Percentiles rank a stretch among this genome's conserved stretches.
phyloP scores from a whole-genome alignment of 352 stramenopile genomes.

The Pythium oligandrum region DNA sequence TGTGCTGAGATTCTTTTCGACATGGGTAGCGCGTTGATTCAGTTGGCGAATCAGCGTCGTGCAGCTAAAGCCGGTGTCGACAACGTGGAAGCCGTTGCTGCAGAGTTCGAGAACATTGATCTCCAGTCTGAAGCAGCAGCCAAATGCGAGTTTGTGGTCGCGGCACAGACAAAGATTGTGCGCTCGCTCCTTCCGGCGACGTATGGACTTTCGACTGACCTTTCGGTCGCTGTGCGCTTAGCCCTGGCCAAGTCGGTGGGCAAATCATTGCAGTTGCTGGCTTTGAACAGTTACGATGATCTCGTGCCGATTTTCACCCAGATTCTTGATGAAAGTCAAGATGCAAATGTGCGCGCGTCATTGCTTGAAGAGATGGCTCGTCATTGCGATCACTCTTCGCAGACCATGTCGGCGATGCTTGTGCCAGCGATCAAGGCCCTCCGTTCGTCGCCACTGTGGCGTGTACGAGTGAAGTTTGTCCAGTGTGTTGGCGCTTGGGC shows the following conservation, averaged over 20 bases:
- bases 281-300: slow-evolving; percentile 68
- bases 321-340: slow-evolving; percentile 76
- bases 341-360: slow-evolving; percentile 68
- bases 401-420: slow-evolving; percentile 64
- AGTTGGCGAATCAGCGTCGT: slow-evolving; percentile 24
- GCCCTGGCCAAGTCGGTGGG: slow-evolving; percentile 72
- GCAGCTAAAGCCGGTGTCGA: neutral
- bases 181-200: slow-evolving; percentile 72
- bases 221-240: slow-evolving; percentile 72
- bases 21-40: slow-evolving; percentile 54
- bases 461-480: slow-evolving; percentile 82
- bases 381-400: slow-evolving; percentile 62
- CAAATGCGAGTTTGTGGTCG: slow-evolving; percentile 36
- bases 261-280: slow-evolving; percentile 64
- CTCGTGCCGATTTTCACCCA: slow-evolving; percentile 82
- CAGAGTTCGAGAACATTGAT: slow-evolving; percentile 24
- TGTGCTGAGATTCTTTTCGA: slow-evolving; percentile 65
- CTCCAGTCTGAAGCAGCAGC: slow-evolving; percentile 14
- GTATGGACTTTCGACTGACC: slow-evolving; percentile 69
- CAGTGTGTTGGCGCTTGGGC: slow-evolving; percentile 81
- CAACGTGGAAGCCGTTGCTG: slow-evolving; percentile 18
- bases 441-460: slow-evolving; percentile 66
- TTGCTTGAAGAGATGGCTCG: slow-evolving; percentile 80
- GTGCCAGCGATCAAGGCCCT: slow-evolving; percentile 67
- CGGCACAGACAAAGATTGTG: slow-evolving; percentile 76